Evolutionary conservation across 441 rosid species (phyloP).

Genomic region (Metrosideros polymorpha): DNA sequence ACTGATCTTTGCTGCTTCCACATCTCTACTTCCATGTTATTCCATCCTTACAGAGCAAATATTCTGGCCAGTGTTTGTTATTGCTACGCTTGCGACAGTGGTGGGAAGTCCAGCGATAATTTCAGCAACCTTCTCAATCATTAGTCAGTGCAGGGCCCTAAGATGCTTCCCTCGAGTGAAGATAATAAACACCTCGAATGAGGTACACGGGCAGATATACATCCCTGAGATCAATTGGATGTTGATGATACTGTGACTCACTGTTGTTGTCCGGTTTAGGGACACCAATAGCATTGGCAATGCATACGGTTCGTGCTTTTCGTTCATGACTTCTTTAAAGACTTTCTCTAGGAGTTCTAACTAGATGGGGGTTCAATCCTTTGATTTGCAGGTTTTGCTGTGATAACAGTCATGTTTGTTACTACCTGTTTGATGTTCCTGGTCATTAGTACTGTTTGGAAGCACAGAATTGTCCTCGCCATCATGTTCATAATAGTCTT

Average conservation of each 20-base stretch:
- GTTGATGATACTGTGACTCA: constrained; percentile 20
- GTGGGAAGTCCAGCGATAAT: constrained; percentile 29
- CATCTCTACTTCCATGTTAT: neutral
- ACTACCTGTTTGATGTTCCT: constrained; percentile 21
- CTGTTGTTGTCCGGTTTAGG: constrained; percentile 13
- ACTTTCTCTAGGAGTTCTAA: neutral
- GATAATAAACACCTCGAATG: constrained; percentile 19
- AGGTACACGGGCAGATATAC: constrained; percentile 23
- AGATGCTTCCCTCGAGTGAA: constrained; percentile 23
- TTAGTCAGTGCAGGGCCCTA: constrained; percentile 15
- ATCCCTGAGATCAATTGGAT: constrained; percentile 29
- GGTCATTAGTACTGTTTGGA: constrained; percentile 12
- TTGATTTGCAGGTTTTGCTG: constrained; percentile 18
- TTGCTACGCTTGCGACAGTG: constrained; percentile 19
- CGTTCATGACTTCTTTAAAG: neutral
- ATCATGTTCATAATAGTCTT: constrained; percentile 4
- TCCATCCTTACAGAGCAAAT: neutral
- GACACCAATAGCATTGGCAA: constrained; percentile 11
- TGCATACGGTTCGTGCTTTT: constrained; percentile 10
- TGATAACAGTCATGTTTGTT: constrained; percentile 16
- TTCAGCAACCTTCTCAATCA: constrained; percentile 21
- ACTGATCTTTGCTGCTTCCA: neutral
- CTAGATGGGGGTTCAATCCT: neutral
- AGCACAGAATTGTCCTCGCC: neutral
- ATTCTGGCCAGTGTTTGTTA: constrained; percentile 24